Evolutionary conservation across 2,329 filamentous ascomycete species (phyloP).

Genomic region (Chrysoporthe puriensis): DNA sequence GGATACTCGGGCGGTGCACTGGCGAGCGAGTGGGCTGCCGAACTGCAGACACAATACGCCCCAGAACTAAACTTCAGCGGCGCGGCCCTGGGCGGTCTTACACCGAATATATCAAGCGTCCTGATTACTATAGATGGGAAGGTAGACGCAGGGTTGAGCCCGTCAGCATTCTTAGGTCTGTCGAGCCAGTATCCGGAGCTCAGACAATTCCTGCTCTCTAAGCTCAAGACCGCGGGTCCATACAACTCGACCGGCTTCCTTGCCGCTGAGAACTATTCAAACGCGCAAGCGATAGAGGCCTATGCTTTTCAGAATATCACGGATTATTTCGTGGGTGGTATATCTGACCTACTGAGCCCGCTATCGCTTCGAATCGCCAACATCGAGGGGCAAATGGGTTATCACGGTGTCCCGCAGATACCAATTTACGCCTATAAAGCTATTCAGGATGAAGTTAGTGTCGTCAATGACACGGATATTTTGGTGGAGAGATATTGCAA

Average conservation of each 20-base stretch:
- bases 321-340: conserved; percentile 36
- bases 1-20: conserved; percentile 61
- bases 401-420: conserved; percentile 47
- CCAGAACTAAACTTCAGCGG: conserved; percentile 55
- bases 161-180: conserved; percentile 36
- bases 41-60: conserved; percentile 55
- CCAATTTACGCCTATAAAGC: conserved; percentile 57
- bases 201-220: conserved; percentile 32
- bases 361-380: conserved; percentile 35
- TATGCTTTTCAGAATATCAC: conserved; percentile 35
- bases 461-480: conserved; percentile 47
- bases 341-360: conserved; percentile 31
- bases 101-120: conserved; percentile 44
- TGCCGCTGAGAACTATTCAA: conserved; percentile 30
- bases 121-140: conserved; percentile 40
- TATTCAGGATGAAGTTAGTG: conserved; percentile 48
- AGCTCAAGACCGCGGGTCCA: conserved; percentile 31
- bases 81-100: conserved; percentile 52
- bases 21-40: conserved; percentile 55
- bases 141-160: conserved; percentile 12
- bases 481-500: conserved; percentile 47
- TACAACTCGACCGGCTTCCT: conserved; percentile 33
- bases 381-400: conserved; percentile 36
- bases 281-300: conserved; percentile 24
- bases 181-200: conserved; percentile 39